Evolutionary conservation across 2,329 filamentous ascomycete species (phyloP), one percentile per base, ranked within the genome.

Genomic region (Penicillium palitans): DNA sequence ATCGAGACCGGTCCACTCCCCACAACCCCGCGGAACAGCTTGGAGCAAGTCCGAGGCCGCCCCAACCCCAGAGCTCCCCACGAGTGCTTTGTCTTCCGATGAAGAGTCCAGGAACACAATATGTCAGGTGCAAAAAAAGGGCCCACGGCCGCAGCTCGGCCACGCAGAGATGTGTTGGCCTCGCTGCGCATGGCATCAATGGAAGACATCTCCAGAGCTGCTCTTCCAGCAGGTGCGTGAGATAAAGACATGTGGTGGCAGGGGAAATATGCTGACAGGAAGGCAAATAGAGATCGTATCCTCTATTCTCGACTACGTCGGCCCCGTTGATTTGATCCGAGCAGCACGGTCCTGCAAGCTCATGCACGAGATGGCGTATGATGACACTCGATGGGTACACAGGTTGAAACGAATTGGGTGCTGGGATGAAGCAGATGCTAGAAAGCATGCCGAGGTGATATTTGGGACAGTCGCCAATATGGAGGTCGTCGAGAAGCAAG

Each of bases 351-450:
- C 90, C 25, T 96, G 91, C 58, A 89, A 86, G 71, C 90, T 91
- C 60, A 86, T 98, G 83, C 89, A 90, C 72, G 95, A 99, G 77
- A 99, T 99, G 93, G 93, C 97, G 3, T 99, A 98, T 76, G 95
- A 99, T 74, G 95, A 99, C 75, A 91, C 92, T 50, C 85, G 93
- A 79, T 99, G 95, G 95, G 90, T 98, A 40, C 87, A 90, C 63
- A 85, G 90, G 62, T 77, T 99, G 55, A 90, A 90, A 72, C 87
- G 84, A 58, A 96, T 99, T 87, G 90, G 89, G 2, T 89, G 90
- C 65, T 99, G 95, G 95, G 89, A 96, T 70, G 95, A 99, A 72
- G 75, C 80, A 4, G 93, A 96, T 72, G 95, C 95, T 5, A 84
- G 93, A 60, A 87, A 85, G 66, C 81, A 90, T 53, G 90, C 91